Conservation (phyloP, 2,329 filamentous ascomycete genomes). For the Aspergillus quadrilineatus region DNA sequence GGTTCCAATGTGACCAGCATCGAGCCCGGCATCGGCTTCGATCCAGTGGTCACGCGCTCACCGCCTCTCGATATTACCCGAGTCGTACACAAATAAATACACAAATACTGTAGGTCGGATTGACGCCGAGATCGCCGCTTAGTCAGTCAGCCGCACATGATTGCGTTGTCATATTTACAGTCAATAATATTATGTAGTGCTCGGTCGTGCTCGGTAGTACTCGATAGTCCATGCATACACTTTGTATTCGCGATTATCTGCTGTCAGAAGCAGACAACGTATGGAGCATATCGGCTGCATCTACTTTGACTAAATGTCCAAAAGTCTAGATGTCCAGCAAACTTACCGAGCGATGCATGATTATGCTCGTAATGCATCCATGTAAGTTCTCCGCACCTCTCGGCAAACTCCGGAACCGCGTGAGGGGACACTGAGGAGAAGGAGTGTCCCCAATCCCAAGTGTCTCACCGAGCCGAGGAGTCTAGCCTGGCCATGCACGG, state of each 20-base stretch:
- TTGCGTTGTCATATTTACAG: not conserved
- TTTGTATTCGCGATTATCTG: not conserved
- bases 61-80: conserved; percentile 13
- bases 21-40: conserved; percentile 6
- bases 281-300: too few relatives aligned
- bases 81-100: not conserved
- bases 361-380: not conserved
- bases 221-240: not conserved
- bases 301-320: too few relatives aligned
- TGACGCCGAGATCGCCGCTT: not conserved
- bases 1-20: too few relatives aligned
- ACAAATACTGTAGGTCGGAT: not conserved
- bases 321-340: not conserved
- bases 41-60: conserved; percentile 1
- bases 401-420: conserved; percentile 16
- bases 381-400: conserved; percentile 7
- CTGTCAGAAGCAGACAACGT: too few relatives aligned
- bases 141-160: not conserved
- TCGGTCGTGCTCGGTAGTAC: not conserved
- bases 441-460: not conserved
- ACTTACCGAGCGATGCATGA: not conserved
- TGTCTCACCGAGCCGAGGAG: conserved; percentile 1
- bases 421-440: conserved; percentile 1
- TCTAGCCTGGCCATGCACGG: not conserved
- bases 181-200: not conserved